Evolutionary conservation across 2,329 filamentous ascomycete genomes (phyloP), one percentile per base, ranked within the genome.

Genomic region (Volutella citrinella): DNA sequence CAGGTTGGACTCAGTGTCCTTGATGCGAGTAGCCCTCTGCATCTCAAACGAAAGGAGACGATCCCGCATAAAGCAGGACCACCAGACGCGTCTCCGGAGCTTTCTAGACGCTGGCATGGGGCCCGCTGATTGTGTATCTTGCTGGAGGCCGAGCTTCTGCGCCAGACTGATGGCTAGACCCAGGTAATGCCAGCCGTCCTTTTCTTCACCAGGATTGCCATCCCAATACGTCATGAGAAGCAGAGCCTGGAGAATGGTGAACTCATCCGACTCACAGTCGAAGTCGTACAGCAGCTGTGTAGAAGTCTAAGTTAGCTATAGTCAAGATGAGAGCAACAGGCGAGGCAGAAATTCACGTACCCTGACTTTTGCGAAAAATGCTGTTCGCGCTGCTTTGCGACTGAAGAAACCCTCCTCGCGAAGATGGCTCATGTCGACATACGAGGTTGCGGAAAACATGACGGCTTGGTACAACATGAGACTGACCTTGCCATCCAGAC

Each of bases 131-230:
- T 64, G 66, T 2, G 88, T 87, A 51, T 95, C 85, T 42, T 89
- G 82, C 60, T 96, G 89, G 5, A 96, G 72, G 5, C 90, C 89
- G 42, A 95, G 94, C 5, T 89, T 95, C 58, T 95, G 87, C 27
- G 88, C 89, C 27, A 95, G 70, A 5, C 89, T 95, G 37, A 95
- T 86, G 25, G 89, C 90, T 17, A 95, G 87, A 9, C 90, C 90
- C 84, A 95, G 94, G 90, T 89, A 96, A 57, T 96, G 89, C 86
- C 90, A 95, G 19, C 89, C 95, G 58, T 95, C 89, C 60, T 95
- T 95, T 55, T 95, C 87, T 57, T 95, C 89, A 59, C 95, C 88
- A 0, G 89, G 89, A 5, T 87, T 94, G 61, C 95, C 90, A 59
- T 95, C 95, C 84, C 90, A 96, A 59, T 94, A 95, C 2, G 89